Evolutionary conservation across 148 eudicot species (phyloP), one percentile per base, ranked within the genome.

Genomic region (Persicaria maculosa): DNA sequence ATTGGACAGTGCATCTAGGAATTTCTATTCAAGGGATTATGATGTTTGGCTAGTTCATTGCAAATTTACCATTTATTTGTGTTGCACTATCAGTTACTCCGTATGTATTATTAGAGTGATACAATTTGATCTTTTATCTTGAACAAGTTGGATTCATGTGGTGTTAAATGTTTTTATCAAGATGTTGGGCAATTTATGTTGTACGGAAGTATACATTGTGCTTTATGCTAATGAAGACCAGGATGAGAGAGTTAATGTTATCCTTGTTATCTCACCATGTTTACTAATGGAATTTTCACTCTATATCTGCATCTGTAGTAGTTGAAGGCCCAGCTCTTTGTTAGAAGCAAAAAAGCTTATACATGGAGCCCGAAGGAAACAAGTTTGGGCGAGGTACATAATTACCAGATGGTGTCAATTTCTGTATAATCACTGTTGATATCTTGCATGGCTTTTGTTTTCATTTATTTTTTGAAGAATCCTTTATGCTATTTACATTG

Each of bases 311-410:
- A 65, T 2, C 20, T 20, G 73, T 73, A 79, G 91, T 80, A 52
- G 72, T 72, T 81, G 75, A 85, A 81, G 86, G 73, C 79, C 70
- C 70, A 72, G 58, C 77, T 25, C 57, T 48, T 74, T 76, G 11
- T 73, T 69, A 76, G 82, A 81, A 74, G 40, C 40, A 31, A 31
- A 31, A 31, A 31, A 31, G 79, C 77, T 88, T 88, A 88, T 79
- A 78, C 47, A 92, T 93, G 97, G 97, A 93, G 79, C 81, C 85
- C 58, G 93, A 90, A 78, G 80, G 83, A 82, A 87, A 82, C 76
- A 93, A 88, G 78, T 93, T 93, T 85, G 97, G 97, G 80, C 90
- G 83, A 87, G 97, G 97, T 53, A 25, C 12, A 5, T 9, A 47
- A 59, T 53, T 20, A 50, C 36, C 43, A 36, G 20, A 8, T n/a